A percentile compares a stretch with the other conserved stretches of the same genome.
phyloP scores from a whole-genome alignment of 257 asterid genomes.

The Nicotiana otophora region DNA sequence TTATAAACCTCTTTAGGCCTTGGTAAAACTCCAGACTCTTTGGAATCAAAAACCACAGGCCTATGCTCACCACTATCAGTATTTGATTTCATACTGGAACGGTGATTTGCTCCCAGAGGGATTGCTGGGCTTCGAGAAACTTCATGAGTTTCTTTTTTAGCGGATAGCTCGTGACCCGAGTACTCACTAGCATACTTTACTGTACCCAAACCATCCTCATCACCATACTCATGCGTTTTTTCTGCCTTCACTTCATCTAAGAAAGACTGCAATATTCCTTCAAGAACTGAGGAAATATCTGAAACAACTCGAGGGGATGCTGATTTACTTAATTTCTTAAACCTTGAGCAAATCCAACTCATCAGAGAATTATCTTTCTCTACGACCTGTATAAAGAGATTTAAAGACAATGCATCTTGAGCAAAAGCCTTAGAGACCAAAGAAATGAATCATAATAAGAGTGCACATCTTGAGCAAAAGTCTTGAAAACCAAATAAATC shows the following conservation, averaged over 20 bases:
- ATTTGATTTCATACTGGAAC: constrained; percentile 24
- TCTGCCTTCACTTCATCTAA: constrained; percentile 46
- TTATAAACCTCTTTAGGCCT: constrained; percentile 53
- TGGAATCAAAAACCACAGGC: constrained; percentile 39
- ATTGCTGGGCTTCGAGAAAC: constrained; percentile 33
- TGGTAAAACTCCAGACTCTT: constrained; percentile 44
- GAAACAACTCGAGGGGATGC: constrained; percentile 65
- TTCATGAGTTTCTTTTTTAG: constrained; percentile 48
- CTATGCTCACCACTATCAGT: constrained; percentile 38
- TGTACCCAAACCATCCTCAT: constrained; percentile 37
- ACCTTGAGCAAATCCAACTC: constrained; percentile 61
- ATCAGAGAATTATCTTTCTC: constrained; percentile 48
- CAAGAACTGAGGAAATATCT: constrained; percentile 50
- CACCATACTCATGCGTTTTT: constrained; percentile 31
- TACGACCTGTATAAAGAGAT: constrained; percentile 57
- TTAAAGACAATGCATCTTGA: constrained; percentile 21
- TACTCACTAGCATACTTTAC: constrained; percentile 38
- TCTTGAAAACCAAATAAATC: background rate
- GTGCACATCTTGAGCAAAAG: background rate
- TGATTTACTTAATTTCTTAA: constrained; percentile 52
- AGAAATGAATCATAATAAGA: background rate
- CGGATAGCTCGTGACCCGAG: constrained; percentile 31
- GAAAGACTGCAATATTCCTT: constrained; percentile 60
- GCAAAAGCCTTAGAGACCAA: constrained; percentile 16
- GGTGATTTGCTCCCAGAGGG: constrained; percentile 24